Base-by-base conservation (phyloP, 2,329 filamentous ascomycete genomes). In the Aureobasidium melanogenum region DNA sequence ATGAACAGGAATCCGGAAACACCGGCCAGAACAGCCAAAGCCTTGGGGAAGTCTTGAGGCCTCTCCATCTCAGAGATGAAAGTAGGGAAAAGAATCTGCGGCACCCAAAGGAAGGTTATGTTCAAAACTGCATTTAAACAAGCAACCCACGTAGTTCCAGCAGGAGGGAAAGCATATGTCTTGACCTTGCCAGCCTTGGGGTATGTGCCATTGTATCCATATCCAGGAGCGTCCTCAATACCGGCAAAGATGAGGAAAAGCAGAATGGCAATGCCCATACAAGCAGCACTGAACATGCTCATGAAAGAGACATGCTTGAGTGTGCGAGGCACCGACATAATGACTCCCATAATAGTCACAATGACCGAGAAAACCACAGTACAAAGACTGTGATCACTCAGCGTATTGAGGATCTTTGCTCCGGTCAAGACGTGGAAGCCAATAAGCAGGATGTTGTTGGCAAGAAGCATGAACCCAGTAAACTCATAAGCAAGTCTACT, bases 1-100 rank as follows among this genome's bases (percentile, higher is more conserved):
- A 80, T 77, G 72, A 81, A 80, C 1, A 81, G 70, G 68, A 80
- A 74, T 52, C 67, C 68, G 3, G 77, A 80, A 47, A 80, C 75
- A 2, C 22, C 73, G 2, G 75, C 67, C 4, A 80, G 69, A 38
- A 80, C 77, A 2, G 77, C 76, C 38, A 81, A 72, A 2, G 78
- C 70, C 62, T 81, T 81, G 47, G 78, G 77, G 68, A 80, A 80
- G 67, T 81, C 78, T 51, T 80, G 74, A 1, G 78, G 78, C 14
- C 67, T 69, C 62, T 80, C 74, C 77, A 80, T 80, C 64, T 81
- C 78, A 34, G 77, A 66, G 68, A 81, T 80, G 69, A 81, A 81
- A 15, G 76, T 77, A 1, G 79, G 79, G 68, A 81, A 80, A 28
- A 80, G 73, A 61, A 80, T 80, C 63, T 81, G 78, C 1, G 78